phyloP scores from a whole-genome alignment of 1,284 basidiomycete species.

The Apiotrichum sp. region DNA sequence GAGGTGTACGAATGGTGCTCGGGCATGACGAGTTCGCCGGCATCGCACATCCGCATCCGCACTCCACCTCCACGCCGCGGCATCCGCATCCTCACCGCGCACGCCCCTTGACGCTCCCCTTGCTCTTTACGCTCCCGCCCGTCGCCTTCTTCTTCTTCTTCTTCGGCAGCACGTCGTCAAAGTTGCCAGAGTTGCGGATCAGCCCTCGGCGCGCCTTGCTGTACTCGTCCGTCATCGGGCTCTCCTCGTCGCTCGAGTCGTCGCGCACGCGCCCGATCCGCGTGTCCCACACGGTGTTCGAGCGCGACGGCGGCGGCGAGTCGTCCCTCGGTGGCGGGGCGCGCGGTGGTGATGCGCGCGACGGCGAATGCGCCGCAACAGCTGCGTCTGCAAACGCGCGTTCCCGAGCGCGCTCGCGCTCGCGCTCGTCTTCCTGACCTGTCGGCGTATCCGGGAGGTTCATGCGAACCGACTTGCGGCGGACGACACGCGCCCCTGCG shows the following conservation, averaged over 20 bases:
- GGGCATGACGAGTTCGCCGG: too few species aligned
- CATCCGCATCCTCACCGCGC: not conserved
- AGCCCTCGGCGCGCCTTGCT: slow-evolving; percentile 22
- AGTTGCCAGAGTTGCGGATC: slow-evolving; percentile 5
- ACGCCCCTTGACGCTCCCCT: slow-evolving; percentile 4
- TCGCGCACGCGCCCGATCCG: slow-evolving; percentile 41
- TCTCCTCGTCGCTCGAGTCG: slow-evolving; percentile 40
- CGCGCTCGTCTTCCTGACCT: slow-evolving; percentile 2
- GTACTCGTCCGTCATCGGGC: slow-evolving; percentile 31
- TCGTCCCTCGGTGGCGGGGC: not conserved
- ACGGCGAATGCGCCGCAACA: not conserved
- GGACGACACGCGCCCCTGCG: slow-evolving; percentile 6
- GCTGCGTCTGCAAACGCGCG: slow-evolving; percentile 3
- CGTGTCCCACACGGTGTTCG: slow-evolving; percentile 29
- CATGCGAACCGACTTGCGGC: slow-evolving; percentile 43
- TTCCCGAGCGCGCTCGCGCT: slow-evolving; percentile 4
- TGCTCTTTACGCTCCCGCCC: slow-evolving; percentile 10
- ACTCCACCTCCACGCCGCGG: too few species aligned
- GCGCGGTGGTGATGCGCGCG: too few species aligned
- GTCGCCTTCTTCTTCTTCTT: not conserved
- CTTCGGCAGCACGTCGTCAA: not conserved
- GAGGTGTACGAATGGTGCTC: too few species aligned
- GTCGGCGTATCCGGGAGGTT: not conserved
- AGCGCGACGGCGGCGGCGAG: slow-evolving; percentile 2
- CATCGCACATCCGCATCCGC: too few species aligned